These are phyloP conservation scores for Botrytis tulipae DNA, from an alignment of 2,329 filamentous ascomycete species.

Conservation along the genomic window DNA sequence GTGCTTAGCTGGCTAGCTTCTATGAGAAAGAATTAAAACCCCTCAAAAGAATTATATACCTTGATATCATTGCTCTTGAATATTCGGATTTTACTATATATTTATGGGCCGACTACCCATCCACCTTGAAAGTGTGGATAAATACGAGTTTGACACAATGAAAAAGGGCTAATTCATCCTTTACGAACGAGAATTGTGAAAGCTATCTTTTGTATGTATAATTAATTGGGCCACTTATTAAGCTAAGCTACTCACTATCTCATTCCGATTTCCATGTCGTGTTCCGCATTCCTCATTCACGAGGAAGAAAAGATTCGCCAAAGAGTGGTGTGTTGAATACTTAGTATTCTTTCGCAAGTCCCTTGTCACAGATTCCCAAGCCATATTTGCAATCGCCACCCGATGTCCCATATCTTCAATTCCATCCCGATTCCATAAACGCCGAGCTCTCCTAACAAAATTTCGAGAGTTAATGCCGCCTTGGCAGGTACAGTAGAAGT, in stretches of 20 bases:
- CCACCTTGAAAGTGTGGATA: not conserved
- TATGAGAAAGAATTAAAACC: not conserved
- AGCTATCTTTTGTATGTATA: not conserved
- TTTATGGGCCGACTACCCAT: not conserved
- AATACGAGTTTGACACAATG: not conserved
- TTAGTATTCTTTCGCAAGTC: not conserved
- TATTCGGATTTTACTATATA: not conserved
- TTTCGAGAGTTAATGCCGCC: not conserved
- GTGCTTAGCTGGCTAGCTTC: not conserved
- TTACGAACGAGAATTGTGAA: not conserved
- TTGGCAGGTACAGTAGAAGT: not conserved
- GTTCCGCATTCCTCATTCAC: not conserved
- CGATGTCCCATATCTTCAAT: not conserved
- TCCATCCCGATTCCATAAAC: not conserved
- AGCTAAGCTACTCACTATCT: not conserved
- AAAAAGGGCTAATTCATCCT: not conserved
- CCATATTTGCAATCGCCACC: constrained; percentile 5
- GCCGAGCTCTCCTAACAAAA: not conserved
- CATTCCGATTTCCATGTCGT: not conserved
- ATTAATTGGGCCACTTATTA: constrained; percentile 9
- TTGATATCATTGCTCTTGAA: not conserved
- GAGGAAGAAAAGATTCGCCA: not conserved
- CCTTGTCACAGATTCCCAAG: not conserved
- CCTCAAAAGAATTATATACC: not conserved
- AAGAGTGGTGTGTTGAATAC: constrained; percentile 10